Evolutionary conservation across 805 yeast species (phyloP), one percentile per base, ranked within the genome.

Genomic region (Candida endomychidarum): DNA sequence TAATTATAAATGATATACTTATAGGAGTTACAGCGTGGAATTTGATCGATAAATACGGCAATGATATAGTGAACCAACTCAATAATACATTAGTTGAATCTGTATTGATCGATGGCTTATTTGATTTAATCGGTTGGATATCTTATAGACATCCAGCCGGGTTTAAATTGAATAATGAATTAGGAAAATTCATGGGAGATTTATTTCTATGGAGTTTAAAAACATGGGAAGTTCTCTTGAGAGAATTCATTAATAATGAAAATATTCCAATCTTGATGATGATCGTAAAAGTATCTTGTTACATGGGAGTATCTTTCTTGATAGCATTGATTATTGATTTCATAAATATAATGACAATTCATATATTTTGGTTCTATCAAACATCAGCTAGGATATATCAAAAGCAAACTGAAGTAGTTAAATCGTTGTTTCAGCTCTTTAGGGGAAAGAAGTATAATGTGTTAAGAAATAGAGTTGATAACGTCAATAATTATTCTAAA

Each of bases 141-240:
- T 87, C 89, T 69, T 75, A 51, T 16, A 46, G 80, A 45, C 85
- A 90, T 53, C 99, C 99, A 0, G 96, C 91, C 11, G 99, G 99
- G 3, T 80, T 93, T 52, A 93, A 93, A 55, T 74, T 93, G 38
- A 93, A 93, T 58, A 82, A 80, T 43, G 96, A 89, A 53, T 69
- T 93, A 14, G 86, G 96, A 0, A 72, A 69, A 11, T 95, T 93
- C 53, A 72, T 91, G 57, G 96, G 96, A 24, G 95, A 88, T 42
- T 62, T 93, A 34, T 83, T 86, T 50, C 56, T 85, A 8, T 91
- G 97, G 96, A 84, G 89, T 9, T 71, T 90, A 19, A 77, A 77
- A 32, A 77, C 83, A 45, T 86, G 96, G 83, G 54, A 57, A 37
- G 40, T 39, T 17, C 30, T 52, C 7, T 19, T 51, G 14, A 30